A percentile compares a stretch with the other conserved stretches of the same genome.
phyloP scores from a whole-genome alignment of 768 basidiomycete genomes.

The Tricholoma sp. region DNA sequence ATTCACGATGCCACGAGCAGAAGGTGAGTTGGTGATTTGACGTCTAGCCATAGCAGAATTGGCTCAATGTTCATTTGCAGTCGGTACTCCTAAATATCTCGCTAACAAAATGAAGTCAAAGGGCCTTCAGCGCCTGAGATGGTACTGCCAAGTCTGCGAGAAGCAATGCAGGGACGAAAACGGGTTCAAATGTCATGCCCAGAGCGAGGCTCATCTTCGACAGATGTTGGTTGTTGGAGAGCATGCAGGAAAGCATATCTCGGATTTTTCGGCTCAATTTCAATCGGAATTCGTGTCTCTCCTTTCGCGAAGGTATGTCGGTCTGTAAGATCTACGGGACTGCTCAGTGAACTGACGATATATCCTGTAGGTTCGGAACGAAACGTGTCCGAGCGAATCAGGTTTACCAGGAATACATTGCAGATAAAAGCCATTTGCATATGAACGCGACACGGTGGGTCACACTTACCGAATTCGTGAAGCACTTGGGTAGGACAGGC shows the following conservation, averaged over 20 bases:
- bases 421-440: conserved; percentile 90
- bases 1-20: conserved; percentile 72
- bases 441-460: conserved; percentile 99
- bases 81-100: conserved; percentile 83
- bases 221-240: conserved; percentile 98
- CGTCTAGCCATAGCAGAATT: background rate
- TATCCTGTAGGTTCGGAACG: conserved; percentile 66
- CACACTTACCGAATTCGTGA: conserved; percentile 92
- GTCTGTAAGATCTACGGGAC: background rate
- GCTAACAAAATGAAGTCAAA: conserved; percentile 98
- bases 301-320: conserved; percentile 70
- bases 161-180: conserved; percentile 99
- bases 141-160: conserved; percentile 99
- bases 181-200: conserved; percentile 94
- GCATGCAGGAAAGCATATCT: conserved; percentile 86
- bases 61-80: conserved; percentile 29
- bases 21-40: conserved; percentile 45
- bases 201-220: conserved; percentile 84
- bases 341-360: background rate
- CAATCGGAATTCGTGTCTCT: conserved; percentile 90
- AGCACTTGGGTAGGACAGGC: conserved; percentile 81
- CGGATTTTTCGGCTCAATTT: conserved; percentile 84
- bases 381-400: conserved; percentile 93
- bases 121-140: conserved; percentile 89
- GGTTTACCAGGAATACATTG: conserved; percentile 97